phyloP scores from a whole-genome alignment of 140 eudicot genomes.

The Anethum foeniculum region DNA sequence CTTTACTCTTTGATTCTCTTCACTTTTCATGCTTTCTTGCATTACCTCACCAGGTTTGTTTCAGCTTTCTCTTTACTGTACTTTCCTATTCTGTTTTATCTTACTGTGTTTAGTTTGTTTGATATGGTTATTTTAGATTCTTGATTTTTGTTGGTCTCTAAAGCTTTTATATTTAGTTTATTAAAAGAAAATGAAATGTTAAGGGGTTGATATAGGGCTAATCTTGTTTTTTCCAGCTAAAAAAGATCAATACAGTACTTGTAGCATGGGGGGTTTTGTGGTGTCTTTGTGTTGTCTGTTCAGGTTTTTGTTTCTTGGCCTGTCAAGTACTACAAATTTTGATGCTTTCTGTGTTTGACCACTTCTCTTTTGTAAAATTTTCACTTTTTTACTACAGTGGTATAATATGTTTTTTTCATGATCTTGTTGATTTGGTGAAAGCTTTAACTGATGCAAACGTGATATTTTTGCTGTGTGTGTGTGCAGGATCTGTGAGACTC shows the following conservation, averaged over 20 bases:
- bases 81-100: neutral
- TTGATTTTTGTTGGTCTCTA: neutral
- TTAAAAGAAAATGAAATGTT: neutral
- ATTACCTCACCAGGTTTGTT: neutral
- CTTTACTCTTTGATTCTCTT: conserved; percentile 14
- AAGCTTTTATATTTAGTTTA: neutral
- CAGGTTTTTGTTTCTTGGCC: conserved; percentile 2
- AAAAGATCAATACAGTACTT: neutral
- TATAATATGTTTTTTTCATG: conserved; percentile 18
- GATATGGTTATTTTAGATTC: neutral
- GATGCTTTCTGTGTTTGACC: conserved; percentile 15
- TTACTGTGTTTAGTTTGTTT: too few relatives aligned
- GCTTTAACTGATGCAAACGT: conserved; percentile 30
- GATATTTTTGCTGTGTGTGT: conserved; percentile 34
- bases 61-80: neutral
- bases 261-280: conserved; percentile 4
- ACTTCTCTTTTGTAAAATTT: conserved; percentile 10
- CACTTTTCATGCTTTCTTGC: conserved; percentile 7
- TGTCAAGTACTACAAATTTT: conserved; percentile 1
- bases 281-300: conserved; percentile 7
- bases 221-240: conserved; percentile 9
- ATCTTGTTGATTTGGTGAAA: conserved; percentile 25
- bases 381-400: conserved; percentile 36
- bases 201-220: conserved; percentile 1
- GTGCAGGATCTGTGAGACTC: conserved; percentile 46